A percentile compares a stretch with the other conserved stretches of the same genome.
Conservation (phyloP, 1,139 yeast species). For the Lodderomyces margitis region DNA sequence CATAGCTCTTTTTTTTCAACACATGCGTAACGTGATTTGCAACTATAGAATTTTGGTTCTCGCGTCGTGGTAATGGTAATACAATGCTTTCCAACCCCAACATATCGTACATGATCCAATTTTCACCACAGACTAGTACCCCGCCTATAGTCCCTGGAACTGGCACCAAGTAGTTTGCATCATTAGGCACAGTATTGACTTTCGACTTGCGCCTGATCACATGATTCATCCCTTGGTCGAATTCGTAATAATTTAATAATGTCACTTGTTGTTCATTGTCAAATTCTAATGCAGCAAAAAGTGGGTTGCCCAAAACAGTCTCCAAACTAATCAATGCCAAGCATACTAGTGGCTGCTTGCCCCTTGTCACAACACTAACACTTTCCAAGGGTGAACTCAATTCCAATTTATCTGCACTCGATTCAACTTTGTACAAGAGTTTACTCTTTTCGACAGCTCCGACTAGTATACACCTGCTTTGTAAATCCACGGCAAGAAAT, state of each 20-base stretch:
- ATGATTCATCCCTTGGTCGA: constrained; percentile 84
- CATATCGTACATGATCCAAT: constrained; percentile 27
- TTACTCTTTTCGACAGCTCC: constrained; percentile 74
- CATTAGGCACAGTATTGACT: constrained; percentile 31
- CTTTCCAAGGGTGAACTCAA: constrained; percentile 79
- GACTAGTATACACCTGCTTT: constrained; percentile 66
- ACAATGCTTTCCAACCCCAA: constrained; percentile 12
- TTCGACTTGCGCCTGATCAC: constrained; percentile 51
- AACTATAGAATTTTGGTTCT: constrained; percentile 32
- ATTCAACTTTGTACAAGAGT: constrained; percentile 49
- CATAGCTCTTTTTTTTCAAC: constrained; percentile 45
- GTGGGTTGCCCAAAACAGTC: constrained; percentile 77
- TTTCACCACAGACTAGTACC: constrained; percentile 37
- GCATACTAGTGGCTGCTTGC: constrained; percentile 46
- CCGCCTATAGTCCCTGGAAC: constrained; percentile 37
- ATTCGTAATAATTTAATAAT: constrained; percentile 59
- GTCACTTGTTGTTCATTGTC: constrained; percentile 17
- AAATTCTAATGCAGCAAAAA: constrained; percentile 78
- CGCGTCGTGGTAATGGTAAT: constrained; percentile 48
- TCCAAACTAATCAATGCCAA: constrained; percentile 61
- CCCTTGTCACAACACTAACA: constrained; percentile 23
- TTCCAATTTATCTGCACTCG: constrained; percentile 29
- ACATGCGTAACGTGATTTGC: constrained; percentile 63
- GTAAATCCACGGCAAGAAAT: constrained; percentile 70
- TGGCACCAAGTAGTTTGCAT: constrained; percentile 33